These are phyloP conservation scores for Neopestalotiopsis sp. DNA, from an alignment of 2,329 filamentous ascomycete species.

Conservation along the genomic window DNA sequence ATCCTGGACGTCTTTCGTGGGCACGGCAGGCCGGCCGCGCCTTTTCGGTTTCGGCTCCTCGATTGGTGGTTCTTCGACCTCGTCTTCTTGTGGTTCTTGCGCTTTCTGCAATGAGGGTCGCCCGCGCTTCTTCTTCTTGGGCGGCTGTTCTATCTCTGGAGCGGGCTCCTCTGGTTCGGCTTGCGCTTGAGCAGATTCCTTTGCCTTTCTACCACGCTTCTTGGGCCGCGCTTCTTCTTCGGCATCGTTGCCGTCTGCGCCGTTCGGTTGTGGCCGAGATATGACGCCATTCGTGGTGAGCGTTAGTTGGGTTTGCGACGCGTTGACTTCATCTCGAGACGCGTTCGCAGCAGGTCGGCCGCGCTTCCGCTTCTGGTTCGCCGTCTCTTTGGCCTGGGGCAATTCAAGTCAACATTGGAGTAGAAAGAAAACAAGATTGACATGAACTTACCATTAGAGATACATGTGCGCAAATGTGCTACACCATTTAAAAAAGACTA, in stretches of 20 bases:
- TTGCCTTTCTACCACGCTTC: slow-evolving; percentile 31
- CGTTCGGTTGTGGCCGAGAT: slow-evolving; percentile 16
- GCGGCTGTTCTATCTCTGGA: slow-evolving; percentile 20
- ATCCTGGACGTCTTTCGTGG: slow-evolving; percentile 20
- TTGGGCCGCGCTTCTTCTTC: slow-evolving; percentile 26
- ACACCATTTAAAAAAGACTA: not conserved
- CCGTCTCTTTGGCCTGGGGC: slow-evolving; percentile 31
- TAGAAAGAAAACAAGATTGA: not conserved
- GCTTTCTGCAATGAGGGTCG: slow-evolving; percentile 24
- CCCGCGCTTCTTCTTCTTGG: slow-evolving; percentile 34
- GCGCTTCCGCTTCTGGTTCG: slow-evolving; percentile 48
- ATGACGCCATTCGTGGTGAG: slow-evolving; percentile 24
- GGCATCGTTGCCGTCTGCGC: slow-evolving; percentile 22
- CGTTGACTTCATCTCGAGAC: slow-evolving; percentile 37
- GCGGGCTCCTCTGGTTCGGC: slow-evolving; percentile 13
- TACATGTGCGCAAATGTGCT: not conserved
- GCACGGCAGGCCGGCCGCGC: slow-evolving; percentile 34
- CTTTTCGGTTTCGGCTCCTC: slow-evolving; percentile 26
- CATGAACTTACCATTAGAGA: not conserved
- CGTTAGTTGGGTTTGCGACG: slow-evolving; percentile 28
- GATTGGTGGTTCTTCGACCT: slow-evolving; percentile 16
- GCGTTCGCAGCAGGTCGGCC: slow-evolving; percentile 42
- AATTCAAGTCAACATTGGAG: not conserved
- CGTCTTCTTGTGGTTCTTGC: not conserved
- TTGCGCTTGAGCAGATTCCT: slow-evolving; percentile 18